Percentiles rank a stretch among this genome's conserved stretches.
These are phyloP conservation scores for Colletotrichum incanum DNA, from an alignment of 2,329 filamentous ascomycete genomes.

Conservation along the genomic window DNA sequence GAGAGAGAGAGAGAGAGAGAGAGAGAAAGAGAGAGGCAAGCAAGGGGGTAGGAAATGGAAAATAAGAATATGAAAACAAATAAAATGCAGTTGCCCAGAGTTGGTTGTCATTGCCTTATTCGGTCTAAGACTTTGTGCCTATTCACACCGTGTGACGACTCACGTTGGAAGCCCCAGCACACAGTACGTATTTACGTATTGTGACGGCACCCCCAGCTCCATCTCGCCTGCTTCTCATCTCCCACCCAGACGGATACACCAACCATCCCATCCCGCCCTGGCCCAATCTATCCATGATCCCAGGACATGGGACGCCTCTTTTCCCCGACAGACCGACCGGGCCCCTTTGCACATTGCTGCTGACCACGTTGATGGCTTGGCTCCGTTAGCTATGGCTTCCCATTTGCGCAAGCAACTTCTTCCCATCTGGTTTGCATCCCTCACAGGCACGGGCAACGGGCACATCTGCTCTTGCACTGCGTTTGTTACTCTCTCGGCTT, in stretches of 20 bases:
- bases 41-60: background rate
- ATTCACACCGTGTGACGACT: constrained; percentile 9
- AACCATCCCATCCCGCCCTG: background rate
- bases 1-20: too few species aligned
- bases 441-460: background rate
- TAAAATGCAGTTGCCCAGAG: background rate
- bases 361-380: constrained; percentile 8
- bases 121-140: background rate
- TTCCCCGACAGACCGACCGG: constrained; percentile 7
- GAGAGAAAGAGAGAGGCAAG: too few species aligned
- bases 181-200: background rate
- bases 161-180: rapidly evolving
- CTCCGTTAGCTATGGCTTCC: background rate
- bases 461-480: background rate
- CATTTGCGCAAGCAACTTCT: constrained; percentile 1
- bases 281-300: background rate
- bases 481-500: background rate
- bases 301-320: constrained; percentile 8
- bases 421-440: background rate
- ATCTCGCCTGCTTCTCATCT: constrained; percentile 25
- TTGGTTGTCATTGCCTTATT: constrained; percentile 1
- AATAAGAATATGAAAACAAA: background rate
- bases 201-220: background rate
- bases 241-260: constrained; percentile 1
- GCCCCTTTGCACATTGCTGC: constrained; percentile 10